Base-by-base conservation (phyloP, 129 eudicot genomes). In the Erigeron canadensis region DNA sequence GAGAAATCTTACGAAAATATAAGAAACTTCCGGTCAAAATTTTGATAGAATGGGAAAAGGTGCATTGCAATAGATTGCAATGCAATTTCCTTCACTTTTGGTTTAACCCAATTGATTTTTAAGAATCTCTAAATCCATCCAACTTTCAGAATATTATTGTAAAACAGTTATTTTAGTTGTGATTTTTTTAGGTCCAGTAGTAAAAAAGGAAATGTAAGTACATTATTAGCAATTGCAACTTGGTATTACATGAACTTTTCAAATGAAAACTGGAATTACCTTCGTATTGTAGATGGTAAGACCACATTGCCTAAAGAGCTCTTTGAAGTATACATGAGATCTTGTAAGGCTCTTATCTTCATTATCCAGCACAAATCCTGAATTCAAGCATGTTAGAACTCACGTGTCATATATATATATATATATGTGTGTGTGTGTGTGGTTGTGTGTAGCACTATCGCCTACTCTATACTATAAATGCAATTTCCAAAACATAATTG, bases 341-440 rank as follows among this genome's bases (percentile, higher is more conserved):
- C 99, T 88, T 7, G 99, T 94, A 65, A 94, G 47, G 78, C 99
- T 94, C 75, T 86, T 83, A 81, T 94, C 99, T 62, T 94, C 91
- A 21, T 90, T 87, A 82, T 94, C 99, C 85, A 94, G 72, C 42
- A 94, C 91, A 71, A 94, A 94, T 54, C 99, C 98, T 93, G 67
- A 17, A 61, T 79, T 23, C 38, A 75, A 43, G 76, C 56, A 59
- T 41, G 42, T 56, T 19, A 23, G 57, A 44, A 13, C 23, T 68
- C 13, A 11, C 15, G 21, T 42, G 17, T 42, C 60, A 63, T 17
- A 46, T 13, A 28, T 58, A n/a, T n/a, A n/a, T n/a, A n/a, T n/a
- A n/a, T n/a, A n/a, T n/a, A n/a, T n/a, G n/a, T n/a, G n/a, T n/a
- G n/a, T n/a, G n/a, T n/a, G n/a, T n/a, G n/a, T n/a, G n/a, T n/a